These are phyloP conservation scores for Pyrus pyrifolia DNA, from an alignment of 306 rosid genomes.

Conservation along the genomic window DNA sequence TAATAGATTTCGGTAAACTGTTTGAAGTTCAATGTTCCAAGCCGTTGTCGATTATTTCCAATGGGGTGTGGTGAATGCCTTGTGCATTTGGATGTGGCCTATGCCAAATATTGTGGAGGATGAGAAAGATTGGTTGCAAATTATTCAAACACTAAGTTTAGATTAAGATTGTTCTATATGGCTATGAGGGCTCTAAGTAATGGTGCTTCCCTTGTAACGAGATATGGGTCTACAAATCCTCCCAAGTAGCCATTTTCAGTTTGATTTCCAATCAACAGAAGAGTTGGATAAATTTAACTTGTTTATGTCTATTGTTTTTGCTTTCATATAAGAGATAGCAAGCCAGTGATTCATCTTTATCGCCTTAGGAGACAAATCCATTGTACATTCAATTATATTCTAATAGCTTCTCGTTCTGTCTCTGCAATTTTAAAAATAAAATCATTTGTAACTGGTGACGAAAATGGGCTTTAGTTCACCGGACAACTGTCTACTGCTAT, in stretches of 20 bases:
- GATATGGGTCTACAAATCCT: neutral
- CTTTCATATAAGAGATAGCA: neutral
- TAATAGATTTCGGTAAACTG: neutral
- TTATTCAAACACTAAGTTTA: neutral
- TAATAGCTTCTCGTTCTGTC: neutral
- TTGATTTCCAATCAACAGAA: neutral
- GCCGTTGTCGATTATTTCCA: neutral
- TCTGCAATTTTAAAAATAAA: neutral
- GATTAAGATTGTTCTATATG: neutral
- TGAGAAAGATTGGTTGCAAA: neutral
- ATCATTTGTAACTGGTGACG: neutral
- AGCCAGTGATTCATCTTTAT: neutral
- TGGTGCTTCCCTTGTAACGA: neutral
- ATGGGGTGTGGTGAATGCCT: neutral
- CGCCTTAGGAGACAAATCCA: neutral
- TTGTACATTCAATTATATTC: neutral
- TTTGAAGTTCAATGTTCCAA: neutral
- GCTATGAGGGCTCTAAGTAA: neutral
- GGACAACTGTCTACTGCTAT: constrained; percentile 41
- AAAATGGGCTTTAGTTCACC: constrained; percentile 3
- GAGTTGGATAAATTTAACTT: neutral
- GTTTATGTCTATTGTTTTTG: neutral
- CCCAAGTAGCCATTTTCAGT: neutral
- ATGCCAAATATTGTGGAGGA: neutral
- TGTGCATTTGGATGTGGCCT: neutral